phyloP scores from a whole-genome alignment of 129 eudicot species.

The Pseudognaphalium luteoalbum region DNA sequence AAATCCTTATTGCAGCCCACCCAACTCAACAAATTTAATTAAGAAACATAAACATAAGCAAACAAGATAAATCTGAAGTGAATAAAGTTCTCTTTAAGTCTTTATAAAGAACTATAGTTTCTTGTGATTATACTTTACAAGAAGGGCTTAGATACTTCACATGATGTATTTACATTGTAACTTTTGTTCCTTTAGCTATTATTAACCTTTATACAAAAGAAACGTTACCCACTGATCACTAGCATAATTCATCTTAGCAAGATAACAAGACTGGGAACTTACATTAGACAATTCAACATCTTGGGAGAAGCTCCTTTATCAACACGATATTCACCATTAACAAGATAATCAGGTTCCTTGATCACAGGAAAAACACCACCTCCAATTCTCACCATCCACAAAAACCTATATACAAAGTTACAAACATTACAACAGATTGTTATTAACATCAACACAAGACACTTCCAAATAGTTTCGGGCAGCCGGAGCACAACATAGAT shows the following conservation, averaged over 20 bases:
- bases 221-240: not conserved
- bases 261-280: constrained; percentile 33
- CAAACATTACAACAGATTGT: constrained; percentile 3
- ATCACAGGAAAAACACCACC: constrained; percentile 97
- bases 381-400: constrained; percentile 99
- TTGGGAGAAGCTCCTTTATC: constrained; percentile 99
- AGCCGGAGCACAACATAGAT: not conserved
- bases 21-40: not conserved
- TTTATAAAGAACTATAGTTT: not conserved
- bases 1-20: not conserved
- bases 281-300: constrained; percentile 93
- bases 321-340: constrained; percentile 91
- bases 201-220: not conserved
- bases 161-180: not conserved
- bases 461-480: not conserved
- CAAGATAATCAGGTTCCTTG: constrained; percentile 98
- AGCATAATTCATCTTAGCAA: not conserved
- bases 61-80: too few relatives aligned
- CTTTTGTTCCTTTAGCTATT: not conserved
- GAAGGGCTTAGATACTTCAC: too few relatives aligned
- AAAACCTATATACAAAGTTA: constrained; percentile 45
- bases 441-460: constrained; percentile 10
- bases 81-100: not conserved
- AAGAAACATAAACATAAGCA: not conserved
- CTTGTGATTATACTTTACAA: not conserved